Evolutionary conservation across 371 early-diverging fungal genomes (phyloP), one percentile per base, ranked within the genome.

Genomic region (Parasitella parasitica): DNA sequence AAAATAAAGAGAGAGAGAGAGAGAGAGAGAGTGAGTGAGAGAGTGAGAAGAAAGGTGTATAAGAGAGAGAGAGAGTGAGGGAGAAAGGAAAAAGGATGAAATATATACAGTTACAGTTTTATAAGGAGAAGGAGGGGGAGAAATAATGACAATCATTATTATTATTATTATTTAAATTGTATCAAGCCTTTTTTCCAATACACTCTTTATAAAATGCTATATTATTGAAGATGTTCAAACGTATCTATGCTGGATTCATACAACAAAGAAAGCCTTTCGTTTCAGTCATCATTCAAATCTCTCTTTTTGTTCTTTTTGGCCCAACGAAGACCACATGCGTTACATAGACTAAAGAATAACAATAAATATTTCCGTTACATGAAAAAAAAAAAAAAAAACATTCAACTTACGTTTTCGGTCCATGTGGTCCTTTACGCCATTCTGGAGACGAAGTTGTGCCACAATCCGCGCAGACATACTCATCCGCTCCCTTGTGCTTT

Each of bases 361-460:
- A 27, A 26, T 22, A 41, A 22, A 24, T 32, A 59, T 38, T 39
- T 48, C 38, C 37, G 48, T 59, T 20, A 0, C 4, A 7, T 9
- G 6, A 41, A 7, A 50, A 12, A 24, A 36, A 7, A 27, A 43
- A 13, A 24, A 15, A 46, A 11, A 35, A n/a, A n/a, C n/a, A n/a
- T n/a, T n/a, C n/a, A n/a, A 64, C 76, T 67, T 74, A 82, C 79
- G 79, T 76, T 64, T 77, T 82, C 34, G 88, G 83, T 18, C 91
- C 91, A 57, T 86, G 85, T 41, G 89, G 90, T 3, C 92, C 91
- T 54, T 87, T 82, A 39, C 93, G 81, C 93, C 94, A 94, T 57
- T 89, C 89, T 15, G 92, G 91, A 0, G 92, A 92, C 30, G 86
- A 83, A 1, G 89, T 88, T 34, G 89, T 87, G 43, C 82, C 82